Conservation (phyloP, 257 asterid species). For the Cinchona pubescens region DNA sequence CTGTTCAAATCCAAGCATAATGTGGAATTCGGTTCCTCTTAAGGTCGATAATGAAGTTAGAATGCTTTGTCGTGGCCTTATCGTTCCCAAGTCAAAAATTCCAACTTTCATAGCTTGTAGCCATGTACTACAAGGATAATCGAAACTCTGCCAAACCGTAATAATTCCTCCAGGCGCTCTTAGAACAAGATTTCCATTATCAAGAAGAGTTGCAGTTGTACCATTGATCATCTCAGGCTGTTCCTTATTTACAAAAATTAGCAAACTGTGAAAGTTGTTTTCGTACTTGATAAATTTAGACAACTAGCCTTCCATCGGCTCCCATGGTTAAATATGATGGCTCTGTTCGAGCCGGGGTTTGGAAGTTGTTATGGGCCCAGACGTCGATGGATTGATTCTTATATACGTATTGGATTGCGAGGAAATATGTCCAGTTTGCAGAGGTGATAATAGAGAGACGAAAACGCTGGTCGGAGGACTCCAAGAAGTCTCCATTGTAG, state of each 20-base stretch:
- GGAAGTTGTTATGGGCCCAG: not conserved
- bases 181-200: not conserved
- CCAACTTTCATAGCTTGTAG: not conserved
- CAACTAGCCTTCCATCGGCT: not conserved
- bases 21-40: not conserved
- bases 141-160: not conserved
- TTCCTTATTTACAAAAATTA: not conserved
- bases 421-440: not conserved
- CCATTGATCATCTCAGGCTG: not conserved
- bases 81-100: not conserved
- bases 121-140: not conserved
- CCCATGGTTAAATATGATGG: not conserved
- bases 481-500: not conserved
- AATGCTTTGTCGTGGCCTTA: not conserved
- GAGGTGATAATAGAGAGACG: not conserved
- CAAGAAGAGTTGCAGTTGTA: slow-evolving; percentile 1
- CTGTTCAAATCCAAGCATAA: not conserved
- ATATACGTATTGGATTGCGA: not conserved
- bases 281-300: too few relatives aligned
- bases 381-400: not conserved
- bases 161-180: not conserved
- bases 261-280: not conserved
- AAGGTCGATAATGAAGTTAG: not conserved
- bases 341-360: not conserved
- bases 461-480: not conserved